Evolutionary conservation across 352 stramenopile genomes (phyloP), one percentile per base, ranked within the genome.

Genomic region (Pseudoperonospora humuli): DNA sequence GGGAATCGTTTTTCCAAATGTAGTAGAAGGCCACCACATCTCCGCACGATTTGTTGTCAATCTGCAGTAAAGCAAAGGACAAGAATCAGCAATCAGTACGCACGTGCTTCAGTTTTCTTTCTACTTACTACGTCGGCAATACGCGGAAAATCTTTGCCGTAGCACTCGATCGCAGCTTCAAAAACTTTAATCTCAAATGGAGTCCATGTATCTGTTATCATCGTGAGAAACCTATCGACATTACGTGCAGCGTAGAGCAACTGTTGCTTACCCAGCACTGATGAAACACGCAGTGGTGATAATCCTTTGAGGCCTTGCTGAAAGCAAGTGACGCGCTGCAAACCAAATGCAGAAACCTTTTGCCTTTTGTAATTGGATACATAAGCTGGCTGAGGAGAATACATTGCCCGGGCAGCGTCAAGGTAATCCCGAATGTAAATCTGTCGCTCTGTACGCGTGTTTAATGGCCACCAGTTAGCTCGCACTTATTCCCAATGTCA

Each of bases 11-110:
- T 58, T 93, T 93, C 81, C 81, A 93, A 29, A 91, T 39, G 53
- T 93, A 93, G 54, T 91, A 93, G 42, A 93, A 80, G 25, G 78
- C 72, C 37, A 93, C 70, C 15, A 87, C 75, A 20, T 93, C 71
- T 43, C 56, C 45, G 38, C 68, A 86, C 10, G 72, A 68, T 42
- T 93, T 93, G 29, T 52, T 76, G 6, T 47, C 54, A 35, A 91
- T 70, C 79, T 93, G 38, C 17, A 48, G 7, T 35, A 3, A 6
- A 43, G 21, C 11, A 39, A 21, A 38, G 1, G 39, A 43, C 25
- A 45, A 14, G 13, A 26, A 33, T 50, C 26, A 59, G 19, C 37
- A 39, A 6, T 38, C 19, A 21, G n/a, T 7, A 26, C 31, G 20
- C 15, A 33, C 31, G 5, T 32, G 31, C 27, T 18, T 0, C 5